Evolutionary conservation across 2,329 filamentous ascomycete species (phyloP).

Genomic region (Lanzia echinophila): DNA sequence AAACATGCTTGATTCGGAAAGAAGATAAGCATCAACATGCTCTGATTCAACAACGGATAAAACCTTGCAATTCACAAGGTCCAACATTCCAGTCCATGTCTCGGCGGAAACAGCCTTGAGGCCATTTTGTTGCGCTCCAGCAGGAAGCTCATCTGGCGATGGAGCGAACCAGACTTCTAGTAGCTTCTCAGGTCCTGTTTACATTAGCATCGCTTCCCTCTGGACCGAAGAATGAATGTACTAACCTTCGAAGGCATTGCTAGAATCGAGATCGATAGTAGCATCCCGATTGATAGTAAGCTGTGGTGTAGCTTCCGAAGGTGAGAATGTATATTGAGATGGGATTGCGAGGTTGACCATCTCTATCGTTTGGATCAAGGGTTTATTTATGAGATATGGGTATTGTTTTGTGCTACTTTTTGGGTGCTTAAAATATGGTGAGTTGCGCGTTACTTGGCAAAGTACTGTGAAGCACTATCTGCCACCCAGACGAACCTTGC

Average conservation of each 20-base stretch:
- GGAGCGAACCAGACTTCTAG: constrained; percentile 97
- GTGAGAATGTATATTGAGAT: constrained; percentile 74
- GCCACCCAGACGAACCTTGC: constrained; percentile 94
- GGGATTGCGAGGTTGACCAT: constrained; percentile 84
- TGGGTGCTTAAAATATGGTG: background rate
- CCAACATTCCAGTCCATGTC: constrained; percentile 93
- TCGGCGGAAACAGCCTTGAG: constrained; percentile 80
- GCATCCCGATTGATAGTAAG: constrained; percentile 96
- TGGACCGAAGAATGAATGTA: background rate
- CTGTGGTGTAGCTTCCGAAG: constrained; percentile 76
- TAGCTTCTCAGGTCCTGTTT: constrained; percentile 82
- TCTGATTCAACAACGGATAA: constrained; percentile 90
- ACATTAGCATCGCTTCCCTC: constrained; percentile 24
- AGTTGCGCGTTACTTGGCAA: constrained; percentile 16
- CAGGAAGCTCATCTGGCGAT: constrained; percentile 64
- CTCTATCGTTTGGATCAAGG: constrained; percentile 37
- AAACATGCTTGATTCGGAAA: constrained; percentile 99
- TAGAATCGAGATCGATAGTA: constrained; percentile 85
- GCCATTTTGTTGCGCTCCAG: constrained; percentile 64
- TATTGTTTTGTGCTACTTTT: background rate
- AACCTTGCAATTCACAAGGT: constrained; percentile 97
- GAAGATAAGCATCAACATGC: constrained; percentile 88
- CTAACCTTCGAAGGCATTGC: constrained; percentile 88
- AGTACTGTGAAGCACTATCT: constrained; percentile 90
- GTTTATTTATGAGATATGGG: background rate